phyloP scores from a whole-genome alignment of 148 eudicot genomes.

The Amaranthus cruentus region DNA sequence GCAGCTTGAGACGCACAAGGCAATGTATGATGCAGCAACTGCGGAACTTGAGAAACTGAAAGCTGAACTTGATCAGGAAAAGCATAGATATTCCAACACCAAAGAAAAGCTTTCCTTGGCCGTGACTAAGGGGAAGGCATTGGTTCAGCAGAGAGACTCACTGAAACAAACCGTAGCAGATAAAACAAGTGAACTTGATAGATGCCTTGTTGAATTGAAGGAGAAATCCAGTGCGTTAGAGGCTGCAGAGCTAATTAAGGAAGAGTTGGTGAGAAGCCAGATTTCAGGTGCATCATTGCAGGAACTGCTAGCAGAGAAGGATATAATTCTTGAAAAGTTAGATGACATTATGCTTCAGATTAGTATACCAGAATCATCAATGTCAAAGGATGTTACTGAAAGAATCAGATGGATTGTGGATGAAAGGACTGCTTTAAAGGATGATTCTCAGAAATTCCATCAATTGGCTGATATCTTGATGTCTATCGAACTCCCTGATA shows the following conservation, averaged over 20 bases:
- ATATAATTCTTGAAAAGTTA: constrained; percentile 49
- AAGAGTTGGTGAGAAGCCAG: constrained; percentile 52
- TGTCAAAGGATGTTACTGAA: constrained; percentile 47
- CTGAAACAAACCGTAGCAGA: constrained; percentile 69
- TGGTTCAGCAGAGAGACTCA: constrained; percentile 93
- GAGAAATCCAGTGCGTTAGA: constrained; percentile 69
- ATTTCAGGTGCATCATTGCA: constrained; percentile 51
- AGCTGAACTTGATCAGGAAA: constrained; percentile 90
- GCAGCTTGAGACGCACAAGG: constrained; percentile 47
- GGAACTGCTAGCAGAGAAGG: constrained; percentile 58
- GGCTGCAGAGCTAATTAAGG: constrained; percentile 58
- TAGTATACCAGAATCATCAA: constrained; percentile 38
- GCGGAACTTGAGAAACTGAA: constrained; percentile 54
- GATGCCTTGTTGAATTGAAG: constrained; percentile 46
- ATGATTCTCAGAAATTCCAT: constrained; percentile 38
- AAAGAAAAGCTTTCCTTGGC: constrained; percentile 96
- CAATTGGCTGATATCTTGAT: constrained; percentile 46
- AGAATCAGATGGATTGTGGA: constrained; percentile 61
- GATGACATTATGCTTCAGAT: constrained; percentile 48
- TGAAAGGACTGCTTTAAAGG: constrained; percentile 54
- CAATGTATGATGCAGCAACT: constrained; percentile 36
- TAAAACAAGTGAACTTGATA: constrained; percentile 67
- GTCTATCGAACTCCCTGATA: constrained; percentile 60
- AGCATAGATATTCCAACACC: constrained; percentile 57
- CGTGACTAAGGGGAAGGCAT: constrained; percentile 93